Conservation (phyloP, 1,139 yeast genomes). For the Yamadazyma oceani region DNA sequence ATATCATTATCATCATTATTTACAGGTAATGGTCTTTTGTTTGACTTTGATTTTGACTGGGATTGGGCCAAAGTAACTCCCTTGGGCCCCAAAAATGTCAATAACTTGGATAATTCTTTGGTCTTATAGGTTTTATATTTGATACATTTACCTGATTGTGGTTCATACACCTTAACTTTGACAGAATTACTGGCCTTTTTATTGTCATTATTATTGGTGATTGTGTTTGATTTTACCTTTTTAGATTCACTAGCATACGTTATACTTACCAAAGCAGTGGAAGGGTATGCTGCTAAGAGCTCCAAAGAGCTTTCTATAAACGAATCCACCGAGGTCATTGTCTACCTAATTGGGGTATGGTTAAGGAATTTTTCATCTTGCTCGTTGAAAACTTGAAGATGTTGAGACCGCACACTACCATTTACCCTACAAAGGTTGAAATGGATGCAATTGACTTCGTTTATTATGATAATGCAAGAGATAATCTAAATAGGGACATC, state of each 20-base stretch:
- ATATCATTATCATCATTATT: background rate
- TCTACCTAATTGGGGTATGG: background rate
- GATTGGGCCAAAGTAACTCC: constrained; percentile 50
- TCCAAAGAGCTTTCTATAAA: constrained; percentile 37
- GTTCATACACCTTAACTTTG: constrained; percentile 69
- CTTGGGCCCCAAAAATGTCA: constrained; percentile 84
- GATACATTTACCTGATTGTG: constrained; percentile 67
- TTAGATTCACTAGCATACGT: constrained; percentile 36
- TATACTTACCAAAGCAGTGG: constrained; percentile 38
- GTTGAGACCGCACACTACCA: background rate
- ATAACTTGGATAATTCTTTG: constrained; percentile 76
- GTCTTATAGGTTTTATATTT: constrained; percentile 60
- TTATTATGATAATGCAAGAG: background rate
- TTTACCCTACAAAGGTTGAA: background rate
- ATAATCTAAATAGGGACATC: constrained; percentile 36
- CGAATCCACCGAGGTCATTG: constrained; percentile 24
- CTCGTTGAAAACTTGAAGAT: background rate
- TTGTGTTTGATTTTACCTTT: constrained; percentile 13
- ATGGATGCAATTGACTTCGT: too few species aligned
- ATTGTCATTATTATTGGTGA: constrained; percentile 11
- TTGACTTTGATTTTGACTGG: constrained; percentile 8
- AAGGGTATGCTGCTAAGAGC: constrained; percentile 39
- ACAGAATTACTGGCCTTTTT: constrained; percentile 38
- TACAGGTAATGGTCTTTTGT: constrained; percentile 9
- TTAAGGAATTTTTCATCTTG: background rate